These are phyloP conservation scores for Apophysomyces sp. DNA, from an alignment of 371 early-diverging fungal species.

Conservation along the genomic window DNA sequence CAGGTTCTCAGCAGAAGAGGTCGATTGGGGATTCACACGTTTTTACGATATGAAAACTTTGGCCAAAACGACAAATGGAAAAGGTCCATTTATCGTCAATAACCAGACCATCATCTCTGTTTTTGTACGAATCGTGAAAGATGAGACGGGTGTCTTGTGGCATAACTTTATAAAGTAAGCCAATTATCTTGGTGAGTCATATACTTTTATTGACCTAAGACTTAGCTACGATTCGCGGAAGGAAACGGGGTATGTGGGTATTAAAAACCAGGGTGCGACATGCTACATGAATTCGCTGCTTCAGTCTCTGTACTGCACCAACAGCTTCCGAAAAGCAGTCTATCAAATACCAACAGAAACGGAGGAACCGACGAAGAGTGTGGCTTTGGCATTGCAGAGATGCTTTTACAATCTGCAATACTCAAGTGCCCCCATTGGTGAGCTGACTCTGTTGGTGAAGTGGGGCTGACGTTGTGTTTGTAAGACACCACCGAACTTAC, in stretches of 20 bases:
- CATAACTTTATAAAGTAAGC: slow-evolving; percentile 82
- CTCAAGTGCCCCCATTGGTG: slow-evolving; percentile 65
- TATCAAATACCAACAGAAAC: slow-evolving; percentile 89
- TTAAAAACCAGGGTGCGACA: slow-evolving; percentile 99
- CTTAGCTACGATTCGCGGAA: slow-evolving; percentile 82
- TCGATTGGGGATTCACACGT: slow-evolving; percentile 96
- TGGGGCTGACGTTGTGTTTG: background rate
- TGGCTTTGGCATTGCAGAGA: slow-evolving; percentile 91
- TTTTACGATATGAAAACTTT: slow-evolving; percentile 65
- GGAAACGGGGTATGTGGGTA: slow-evolving; percentile 92
- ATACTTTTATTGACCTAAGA: background rate
- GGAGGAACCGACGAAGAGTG: slow-evolving; percentile 82
- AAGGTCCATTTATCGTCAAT: slow-evolving; percentile 60
- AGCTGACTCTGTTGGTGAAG: background rate
- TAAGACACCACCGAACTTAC: slow-evolving; percentile 91
- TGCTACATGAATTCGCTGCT: slow-evolving; percentile 99
- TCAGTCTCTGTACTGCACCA: slow-evolving; percentile 97
- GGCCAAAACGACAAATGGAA: slow-evolving; percentile 35
- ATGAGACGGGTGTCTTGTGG: slow-evolving; percentile 93
- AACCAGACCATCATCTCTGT: slow-evolving; percentile 72
- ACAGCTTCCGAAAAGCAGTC: slow-evolving; percentile 86
- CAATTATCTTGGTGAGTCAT: background rate
- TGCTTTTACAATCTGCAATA: slow-evolving; percentile 91
- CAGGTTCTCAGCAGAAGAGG: slow-evolving; percentile 80
- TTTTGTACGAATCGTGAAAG: slow-evolving; percentile 79